Conservation (phyloP, 140 eudicot genomes). For the Cichorium intybus region DNA sequence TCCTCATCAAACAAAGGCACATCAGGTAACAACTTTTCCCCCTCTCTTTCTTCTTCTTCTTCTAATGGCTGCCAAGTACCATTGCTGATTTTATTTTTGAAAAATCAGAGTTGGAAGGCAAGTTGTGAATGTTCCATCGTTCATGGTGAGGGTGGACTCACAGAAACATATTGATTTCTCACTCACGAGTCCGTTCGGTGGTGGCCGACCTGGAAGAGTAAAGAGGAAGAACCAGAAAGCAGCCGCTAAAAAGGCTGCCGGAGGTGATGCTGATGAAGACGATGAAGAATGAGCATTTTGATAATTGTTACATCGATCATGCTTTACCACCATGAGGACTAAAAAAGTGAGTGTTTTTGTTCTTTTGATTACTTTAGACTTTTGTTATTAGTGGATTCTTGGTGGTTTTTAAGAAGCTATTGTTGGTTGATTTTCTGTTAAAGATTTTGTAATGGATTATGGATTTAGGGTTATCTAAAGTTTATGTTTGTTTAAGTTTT, state of each 20-base stretch:
- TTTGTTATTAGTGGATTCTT: not conserved
- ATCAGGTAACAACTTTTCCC: slow-evolving; percentile 30
- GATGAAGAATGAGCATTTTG: slow-evolving; percentile 33
- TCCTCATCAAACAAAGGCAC: slow-evolving; percentile 46
- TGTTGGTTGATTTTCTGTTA: not conserved
- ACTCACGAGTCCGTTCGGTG: slow-evolving; percentile 42
- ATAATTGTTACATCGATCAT: not conserved
- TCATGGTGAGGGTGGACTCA: slow-evolving; percentile 47
- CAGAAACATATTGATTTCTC: slow-evolving; percentile 46
- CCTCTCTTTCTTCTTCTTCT: not conserved
- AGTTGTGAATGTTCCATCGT: slow-evolving; percentile 40
- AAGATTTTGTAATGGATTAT: not conserved
- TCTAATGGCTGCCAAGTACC: not conserved
- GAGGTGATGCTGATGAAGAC: slow-evolving; percentile 47
- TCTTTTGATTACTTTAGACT: not conserved
- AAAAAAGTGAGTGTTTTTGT: not conserved
- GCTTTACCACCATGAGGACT: not conserved
- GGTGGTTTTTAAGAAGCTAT: not conserved
- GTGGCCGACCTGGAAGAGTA: slow-evolving; percentile 51
- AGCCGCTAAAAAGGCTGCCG: slow-evolving; percentile 46
- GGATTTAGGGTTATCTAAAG: not conserved
- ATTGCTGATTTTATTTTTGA: not conserved
- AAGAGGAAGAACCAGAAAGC: slow-evolving; percentile 49
- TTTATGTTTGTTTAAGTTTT: not conserved
- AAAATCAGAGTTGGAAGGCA: slow-evolving; percentile 40